Percentiles rank a stretch among this genome's conserved stretches.
phyloP scores from a whole-genome alignment of 352 stramenopile genomes.

The Pythium dissotocum region DNA sequence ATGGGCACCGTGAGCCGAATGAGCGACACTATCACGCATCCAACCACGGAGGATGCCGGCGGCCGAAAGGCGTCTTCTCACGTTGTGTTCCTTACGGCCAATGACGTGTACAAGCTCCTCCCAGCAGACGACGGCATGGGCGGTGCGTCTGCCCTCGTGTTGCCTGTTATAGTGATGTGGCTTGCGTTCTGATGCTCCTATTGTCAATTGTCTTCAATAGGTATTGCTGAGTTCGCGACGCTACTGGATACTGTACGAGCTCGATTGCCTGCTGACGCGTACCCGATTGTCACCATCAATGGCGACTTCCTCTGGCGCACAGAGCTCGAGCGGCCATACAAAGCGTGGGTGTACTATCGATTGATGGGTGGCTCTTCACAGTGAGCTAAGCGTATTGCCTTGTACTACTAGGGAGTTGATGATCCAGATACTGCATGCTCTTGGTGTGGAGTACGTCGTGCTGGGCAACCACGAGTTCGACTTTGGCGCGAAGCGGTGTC shows the following conservation, averaged over 20 bases:
- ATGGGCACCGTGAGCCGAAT: too few species aligned
- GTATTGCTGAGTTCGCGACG: conserved; percentile 22
- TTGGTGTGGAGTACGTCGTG: neutral
- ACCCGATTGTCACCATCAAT: conserved; percentile 34
- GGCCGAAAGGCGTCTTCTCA: neutral
- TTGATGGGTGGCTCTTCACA: neutral
- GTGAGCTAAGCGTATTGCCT: neutral
- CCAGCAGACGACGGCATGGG: conserved; percentile 19
- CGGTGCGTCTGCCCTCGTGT: too few species aligned
- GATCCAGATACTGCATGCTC: neutral
- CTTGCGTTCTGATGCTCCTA: too few species aligned
- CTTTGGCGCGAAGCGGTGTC: too few species aligned
- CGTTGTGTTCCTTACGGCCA: conserved; percentile 23
- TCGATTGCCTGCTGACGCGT: conserved; percentile 7
- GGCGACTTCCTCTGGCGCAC: conserved; percentile 35
- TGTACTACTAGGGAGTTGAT: too few species aligned
- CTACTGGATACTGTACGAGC: conserved; percentile 14
- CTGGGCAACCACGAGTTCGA: too few species aligned
- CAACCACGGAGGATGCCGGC: neutral
- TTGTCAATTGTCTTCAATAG: neutral
- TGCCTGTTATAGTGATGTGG: too few species aligned
- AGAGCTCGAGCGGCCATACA: conserved; percentile 26
- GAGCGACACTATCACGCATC: too few species aligned
- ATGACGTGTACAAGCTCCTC: conserved; percentile 28
- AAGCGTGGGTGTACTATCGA: conserved; percentile 24